Evolutionary conservation across 306 rosid genomes (phyloP).

Genomic region (Castanea mollissima): DNA sequence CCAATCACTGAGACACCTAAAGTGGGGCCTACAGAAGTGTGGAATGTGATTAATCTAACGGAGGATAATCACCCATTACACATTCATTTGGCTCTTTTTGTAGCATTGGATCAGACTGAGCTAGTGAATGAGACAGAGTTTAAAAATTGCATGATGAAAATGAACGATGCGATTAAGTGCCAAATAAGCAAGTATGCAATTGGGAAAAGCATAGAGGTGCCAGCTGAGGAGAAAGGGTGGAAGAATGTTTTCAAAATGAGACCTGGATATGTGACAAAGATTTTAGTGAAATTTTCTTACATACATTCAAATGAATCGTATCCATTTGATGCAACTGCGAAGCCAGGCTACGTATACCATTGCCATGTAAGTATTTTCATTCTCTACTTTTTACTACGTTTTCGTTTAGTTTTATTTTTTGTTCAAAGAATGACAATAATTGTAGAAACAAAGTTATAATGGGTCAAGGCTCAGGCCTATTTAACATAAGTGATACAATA

Average conservation of each 20-base stretch:
- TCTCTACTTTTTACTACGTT: background rate
- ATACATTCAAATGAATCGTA: slow-evolving; percentile 45
- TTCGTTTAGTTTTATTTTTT: background rate
- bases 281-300: slow-evolving; percentile 39
- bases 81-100: slow-evolving; percentile 46
- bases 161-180: slow-evolving; percentile 68
- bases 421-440: too few relatives aligned
- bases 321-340: slow-evolving; percentile 33
- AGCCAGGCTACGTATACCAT: slow-evolving; percentile 54
- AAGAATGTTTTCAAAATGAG: slow-evolving; percentile 54
- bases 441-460: too few relatives aligned
- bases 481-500: too few relatives aligned
- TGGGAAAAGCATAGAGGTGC: slow-evolving; percentile 42
- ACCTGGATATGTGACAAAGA: slow-evolving; percentile 39
- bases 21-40: slow-evolving; percentile 43
- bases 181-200: slow-evolving; percentile 50
- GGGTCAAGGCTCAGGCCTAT: too few relatives aligned
- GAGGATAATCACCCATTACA: slow-evolving; percentile 56
- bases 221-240: slow-evolving; percentile 47
- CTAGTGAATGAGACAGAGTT: slow-evolving; percentile 47
- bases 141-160: slow-evolving; percentile 54
- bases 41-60: slow-evolving; percentile 59
- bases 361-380: slow-evolving; percentile 44
- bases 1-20: slow-evolving; percentile 40
- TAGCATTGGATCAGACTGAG: slow-evolving; percentile 54